Base-by-base conservation (phyloP, 331 rosid species). In the Quercus lobata region DNA sequence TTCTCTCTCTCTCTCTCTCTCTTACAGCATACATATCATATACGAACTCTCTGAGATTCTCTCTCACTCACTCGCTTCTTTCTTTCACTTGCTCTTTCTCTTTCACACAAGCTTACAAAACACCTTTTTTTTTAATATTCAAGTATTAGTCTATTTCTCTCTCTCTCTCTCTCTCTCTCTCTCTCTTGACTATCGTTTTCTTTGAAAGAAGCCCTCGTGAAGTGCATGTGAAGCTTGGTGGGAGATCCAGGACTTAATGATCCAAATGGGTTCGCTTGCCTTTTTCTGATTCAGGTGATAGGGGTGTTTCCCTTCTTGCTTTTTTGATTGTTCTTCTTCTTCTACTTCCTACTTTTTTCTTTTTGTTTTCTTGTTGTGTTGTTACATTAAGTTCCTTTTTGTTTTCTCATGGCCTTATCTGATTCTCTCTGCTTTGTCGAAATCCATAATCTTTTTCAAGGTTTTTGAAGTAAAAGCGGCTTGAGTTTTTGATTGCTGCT, bases 191-290 rank as follows among this genome's bases (percentile, higher is more conserved):
- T 78, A 82, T 87, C 85, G 78, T 77, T 90, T 84, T 90, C 85
- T 79, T 54, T 53, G 25, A 75, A 82, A 78, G 80, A 73, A 54
- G 52, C 49, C 30, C 88, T 80, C 87, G 90, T 90, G 97, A 86
- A 88, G 82, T 84, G 85, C 97, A 92, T 87, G 97, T 84, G 91
- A 90, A 87, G 80, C 87, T 88, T 56, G 89, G 74, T 74, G 76
- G 72, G 87, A 83, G 97, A 92, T 92, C 97, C 84, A 83, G 63
- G 71, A 16, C 46, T 88, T 84, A 75, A 86, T 89, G 84, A 77
- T 76, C 82, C 80, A 83, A 91, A 82, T 84, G 82, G 90, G 69
- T 81, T 78, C 69, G 75, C 83, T 77, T 84, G 72, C 78, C 90
- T 79, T 79, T 86, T 76, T 79, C 90, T 84, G 78, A 78, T 88